Conservation (phyloP, 768 basidiomycete species). For the Epithele typhae region DNA sequence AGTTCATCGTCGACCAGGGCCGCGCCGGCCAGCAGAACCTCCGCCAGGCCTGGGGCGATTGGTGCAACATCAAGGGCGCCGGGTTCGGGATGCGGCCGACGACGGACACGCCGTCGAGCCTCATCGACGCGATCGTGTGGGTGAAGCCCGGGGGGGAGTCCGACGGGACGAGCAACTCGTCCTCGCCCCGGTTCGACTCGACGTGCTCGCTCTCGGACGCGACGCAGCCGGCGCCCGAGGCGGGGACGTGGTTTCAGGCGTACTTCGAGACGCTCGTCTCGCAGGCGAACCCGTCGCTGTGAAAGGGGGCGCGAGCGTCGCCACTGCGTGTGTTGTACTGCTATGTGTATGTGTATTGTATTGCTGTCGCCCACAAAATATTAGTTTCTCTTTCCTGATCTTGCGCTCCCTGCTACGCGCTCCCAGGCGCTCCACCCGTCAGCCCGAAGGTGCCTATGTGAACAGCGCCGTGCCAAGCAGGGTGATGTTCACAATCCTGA, state of each 20-base stretch:
- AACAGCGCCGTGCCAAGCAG: no score
- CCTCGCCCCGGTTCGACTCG: conserved; percentile 47
- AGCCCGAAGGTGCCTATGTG: no score
- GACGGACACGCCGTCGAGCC: conserved; percentile 45
- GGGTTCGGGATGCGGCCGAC: conserved; percentile 62
- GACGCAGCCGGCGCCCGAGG: conserved; percentile 52
- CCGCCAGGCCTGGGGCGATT: conserved; percentile 59
- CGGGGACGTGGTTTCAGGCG: conserved; percentile 67
- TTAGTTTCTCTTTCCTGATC: no score
- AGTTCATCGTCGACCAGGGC: conserved; percentile 66
- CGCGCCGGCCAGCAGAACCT: conserved; percentile 61
- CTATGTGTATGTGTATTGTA: no score
- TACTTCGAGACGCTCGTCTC: conserved; percentile 56
- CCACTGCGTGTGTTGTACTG: no score
- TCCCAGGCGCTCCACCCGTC: no score
- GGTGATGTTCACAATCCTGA: no score
- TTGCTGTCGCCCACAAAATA: no score
- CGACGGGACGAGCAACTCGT: conserved; percentile 56
- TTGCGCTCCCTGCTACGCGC: no score
- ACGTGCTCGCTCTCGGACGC: conserved; percentile 52
- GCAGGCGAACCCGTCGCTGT: conserved; percentile 50
- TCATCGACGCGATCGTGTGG: conserved; percentile 62
- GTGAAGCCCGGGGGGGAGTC: conserved; percentile 67
- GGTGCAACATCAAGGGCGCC: conserved; percentile 60
- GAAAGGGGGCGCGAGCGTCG: conserved; percentile 11